A percentile compares a stretch with the other conserved stretches of the same genome.
phyloP scores from a whole-genome alignment of 169 alveolate species.

The Theileria orientalis region DNA sequence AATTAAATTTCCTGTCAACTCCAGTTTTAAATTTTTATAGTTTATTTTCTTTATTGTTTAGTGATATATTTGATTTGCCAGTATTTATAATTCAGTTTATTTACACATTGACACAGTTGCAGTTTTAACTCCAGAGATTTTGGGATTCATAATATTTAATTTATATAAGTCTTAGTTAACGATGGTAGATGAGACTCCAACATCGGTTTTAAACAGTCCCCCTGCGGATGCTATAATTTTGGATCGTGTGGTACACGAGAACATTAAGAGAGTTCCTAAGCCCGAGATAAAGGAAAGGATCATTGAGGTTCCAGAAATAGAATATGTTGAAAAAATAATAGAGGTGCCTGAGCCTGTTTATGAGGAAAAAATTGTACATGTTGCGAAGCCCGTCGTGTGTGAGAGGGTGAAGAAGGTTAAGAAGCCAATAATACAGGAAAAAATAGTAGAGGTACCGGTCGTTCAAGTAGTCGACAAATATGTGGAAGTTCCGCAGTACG shows the following conservation, averaged over 20 bases:
- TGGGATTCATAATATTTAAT: neutral
- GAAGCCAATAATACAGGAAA: conserved; percentile 84
- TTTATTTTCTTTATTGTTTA: too few species aligned
- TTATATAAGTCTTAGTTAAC: too few species aligned
- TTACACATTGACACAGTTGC: neutral
- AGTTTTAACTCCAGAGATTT: neutral
- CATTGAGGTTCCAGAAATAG: conserved; percentile 88
- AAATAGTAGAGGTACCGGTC: conserved; percentile 87
- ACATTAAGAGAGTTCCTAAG: conserved; percentile 81
- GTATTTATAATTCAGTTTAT: too few species aligned
- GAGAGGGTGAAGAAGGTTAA: conserved; percentile 85
- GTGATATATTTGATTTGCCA: too few species aligned
- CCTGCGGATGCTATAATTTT: conserved; percentile 73
- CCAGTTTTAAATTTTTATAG: too few species aligned
- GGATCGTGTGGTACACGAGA: conserved; percentile 80
- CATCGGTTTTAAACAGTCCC: conserved; percentile 52
- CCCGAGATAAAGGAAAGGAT: conserved; percentile 86
- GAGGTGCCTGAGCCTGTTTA: conserved; percentile 87
- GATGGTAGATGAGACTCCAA: neutral
- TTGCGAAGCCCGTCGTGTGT: conserved; percentile 84
- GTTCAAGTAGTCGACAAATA: conserved; percentile 75
- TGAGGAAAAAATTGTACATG: conserved; percentile 82
- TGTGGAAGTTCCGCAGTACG: conserved; percentile 89
- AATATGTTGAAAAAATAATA: conserved; percentile 84
- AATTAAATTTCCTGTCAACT: too few species aligned